Conservation (phyloP, 2,329 filamentous ascomycete species). For the Penicillium concentricum region DNA sequence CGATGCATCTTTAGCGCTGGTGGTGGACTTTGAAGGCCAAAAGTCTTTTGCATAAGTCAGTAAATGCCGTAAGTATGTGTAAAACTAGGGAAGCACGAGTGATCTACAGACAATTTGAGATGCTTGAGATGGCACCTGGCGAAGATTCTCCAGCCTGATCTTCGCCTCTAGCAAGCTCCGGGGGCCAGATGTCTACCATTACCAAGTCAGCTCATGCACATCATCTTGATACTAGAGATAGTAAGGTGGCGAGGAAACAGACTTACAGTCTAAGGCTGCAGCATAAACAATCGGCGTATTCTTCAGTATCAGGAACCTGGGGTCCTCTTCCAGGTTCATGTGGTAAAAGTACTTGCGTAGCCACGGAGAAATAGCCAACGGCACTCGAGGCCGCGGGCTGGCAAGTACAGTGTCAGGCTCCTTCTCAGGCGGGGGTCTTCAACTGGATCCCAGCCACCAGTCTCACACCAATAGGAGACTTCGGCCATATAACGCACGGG, state of each 20-base stretch:
- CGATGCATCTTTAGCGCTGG: background rate
- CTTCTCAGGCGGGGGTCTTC: slow-evolving; percentile 15
- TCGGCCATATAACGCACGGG: slow-evolving; percentile 13
- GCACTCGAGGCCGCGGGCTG: slow-evolving; percentile 11
- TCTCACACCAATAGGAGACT: background rate
- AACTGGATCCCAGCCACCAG: slow-evolving; percentile 12
- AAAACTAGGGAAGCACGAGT: background rate
- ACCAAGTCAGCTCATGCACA: slow-evolving; percentile 5
- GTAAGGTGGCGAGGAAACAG: background rate
- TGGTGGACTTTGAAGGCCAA: no score
- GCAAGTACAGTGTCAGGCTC: slow-evolving; percentile 11
- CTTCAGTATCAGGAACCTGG: slow-evolving; percentile 6
- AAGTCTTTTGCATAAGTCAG: no score
- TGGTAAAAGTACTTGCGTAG: slow-evolving; percentile 4
- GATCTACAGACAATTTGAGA: slow-evolving; percentile 4
- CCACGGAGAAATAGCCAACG: slow-evolving; percentile 16
- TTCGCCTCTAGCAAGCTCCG: slow-evolving; percentile 7
- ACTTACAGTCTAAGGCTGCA: slow-evolving; percentile 16
- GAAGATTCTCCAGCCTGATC: background rate
- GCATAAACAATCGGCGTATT: slow-evolving; percentile 9
- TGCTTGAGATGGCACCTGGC: slow-evolving; percentile 4
- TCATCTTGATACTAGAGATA: background rate
- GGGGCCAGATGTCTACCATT: slow-evolving; percentile 17
- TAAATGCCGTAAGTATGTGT: background rate
- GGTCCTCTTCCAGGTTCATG: background rate